Conservation (phyloP, 495 filamentous ascomycete genomes). For the Lineolata rhizophorae region DNA sequence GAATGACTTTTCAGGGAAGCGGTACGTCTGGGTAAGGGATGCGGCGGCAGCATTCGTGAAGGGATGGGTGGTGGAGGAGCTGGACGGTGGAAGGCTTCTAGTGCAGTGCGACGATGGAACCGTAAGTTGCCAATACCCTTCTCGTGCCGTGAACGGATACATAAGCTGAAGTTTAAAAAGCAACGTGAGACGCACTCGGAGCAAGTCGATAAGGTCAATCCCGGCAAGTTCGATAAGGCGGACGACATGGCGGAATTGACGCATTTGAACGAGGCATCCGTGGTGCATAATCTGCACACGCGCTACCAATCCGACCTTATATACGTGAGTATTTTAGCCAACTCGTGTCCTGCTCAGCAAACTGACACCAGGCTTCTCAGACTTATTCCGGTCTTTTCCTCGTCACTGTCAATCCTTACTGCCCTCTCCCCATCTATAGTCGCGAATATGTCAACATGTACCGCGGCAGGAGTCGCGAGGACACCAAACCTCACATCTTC, state of each 20-base stretch:
- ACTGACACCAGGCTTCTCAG: conserved; percentile 15
- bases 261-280: conserved; percentile 90
- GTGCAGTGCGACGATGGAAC: conserved; percentile 90
- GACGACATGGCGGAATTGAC: conserved; percentile 99
- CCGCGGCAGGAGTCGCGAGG: conserved; percentile 68
- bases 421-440: conserved; percentile 80
- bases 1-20: conserved; percentile 96
- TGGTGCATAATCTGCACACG: conserved; percentile 89
- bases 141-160: conserved; percentile 3
- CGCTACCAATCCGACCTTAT: conserved; percentile 90
- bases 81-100: conserved; percentile 39
- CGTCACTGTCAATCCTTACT: conserved; percentile 94
- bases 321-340: conserved; percentile 32
- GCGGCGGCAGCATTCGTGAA: conserved; percentile 70
- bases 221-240: conserved; percentile 96
- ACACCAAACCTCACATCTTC: conserved; percentile 93
- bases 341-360: background rate
- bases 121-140: conserved; percentile 31
- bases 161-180: conserved; percentile 18
- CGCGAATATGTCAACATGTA: conserved; percentile 97
- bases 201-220: conserved; percentile 93
- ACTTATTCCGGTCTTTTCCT: conserved; percentile 96
- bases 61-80: conserved; percentile 74
- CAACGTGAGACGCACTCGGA: conserved; percentile 72
- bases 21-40: conserved; percentile 94